Conservation (phyloP, 2,329 filamentous ascomycete species). For the Boeremia lycopersici region DNA sequence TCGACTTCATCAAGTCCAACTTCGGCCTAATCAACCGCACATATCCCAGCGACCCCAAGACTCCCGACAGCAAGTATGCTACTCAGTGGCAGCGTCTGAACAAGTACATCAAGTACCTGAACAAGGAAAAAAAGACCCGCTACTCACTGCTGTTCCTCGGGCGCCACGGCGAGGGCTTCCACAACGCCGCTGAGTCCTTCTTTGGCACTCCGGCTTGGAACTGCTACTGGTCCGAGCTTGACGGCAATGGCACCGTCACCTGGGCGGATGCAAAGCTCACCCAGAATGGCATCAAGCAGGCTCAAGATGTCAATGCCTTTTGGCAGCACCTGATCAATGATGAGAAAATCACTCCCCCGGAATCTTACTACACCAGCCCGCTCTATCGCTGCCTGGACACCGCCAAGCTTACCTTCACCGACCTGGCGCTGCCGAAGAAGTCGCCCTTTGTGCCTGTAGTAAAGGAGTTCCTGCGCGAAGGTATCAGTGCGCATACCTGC, state of each 20-base stretch:
- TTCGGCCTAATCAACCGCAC: conserved; percentile 69
- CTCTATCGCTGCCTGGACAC: conserved; percentile 68
- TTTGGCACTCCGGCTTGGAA: conserved; percentile 75
- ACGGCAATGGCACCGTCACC: conserved; percentile 66
- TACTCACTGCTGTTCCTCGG: conserved; percentile 74
- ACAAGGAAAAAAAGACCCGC: conserved; percentile 53
- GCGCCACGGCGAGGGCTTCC: conserved; percentile 71
- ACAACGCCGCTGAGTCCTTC: conserved; percentile 69
- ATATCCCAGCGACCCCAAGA: conserved; percentile 60
- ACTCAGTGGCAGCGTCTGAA: conserved; percentile 71
- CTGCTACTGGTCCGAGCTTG: conserved; percentile 68
- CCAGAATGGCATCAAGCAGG: conserved; percentile 61
- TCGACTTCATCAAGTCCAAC: conserved; percentile 57
- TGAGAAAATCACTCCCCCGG: conserved; percentile 64
- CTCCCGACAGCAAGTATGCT: conserved; percentile 47
- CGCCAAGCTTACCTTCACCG: conserved; percentile 65
- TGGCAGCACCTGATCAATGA: conserved; percentile 59
- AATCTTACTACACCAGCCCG: conserved; percentile 70
- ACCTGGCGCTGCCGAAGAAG: conserved; percentile 58
- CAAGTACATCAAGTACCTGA: conserved; percentile 62
- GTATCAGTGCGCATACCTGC: conserved; percentile 71
- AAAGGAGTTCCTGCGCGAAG: conserved; percentile 70
- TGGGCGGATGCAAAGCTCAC: conserved; percentile 72
- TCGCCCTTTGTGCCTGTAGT: conserved; percentile 63
- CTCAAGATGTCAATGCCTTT: conserved; percentile 63